phyloP scores from a whole-genome alignment of 2,329 filamentous ascomycete genomes.

The Aureobasidium sp. region DNA sequence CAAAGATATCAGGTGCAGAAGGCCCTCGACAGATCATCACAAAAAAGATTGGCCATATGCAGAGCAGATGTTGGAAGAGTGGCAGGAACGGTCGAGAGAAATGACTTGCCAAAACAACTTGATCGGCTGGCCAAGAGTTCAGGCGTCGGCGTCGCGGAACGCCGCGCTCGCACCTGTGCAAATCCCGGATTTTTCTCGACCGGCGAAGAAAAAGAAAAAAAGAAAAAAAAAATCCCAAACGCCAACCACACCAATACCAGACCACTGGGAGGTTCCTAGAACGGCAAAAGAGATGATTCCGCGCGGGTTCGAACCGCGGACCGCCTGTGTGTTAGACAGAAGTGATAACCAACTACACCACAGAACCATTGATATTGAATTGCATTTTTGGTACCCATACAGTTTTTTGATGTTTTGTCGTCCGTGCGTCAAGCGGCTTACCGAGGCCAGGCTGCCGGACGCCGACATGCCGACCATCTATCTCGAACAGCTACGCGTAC shows the following conservation, averaged over 20 bases:
- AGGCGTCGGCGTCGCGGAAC: not conserved
- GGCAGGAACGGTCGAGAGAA: not conserved
- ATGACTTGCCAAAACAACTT: not conserved
- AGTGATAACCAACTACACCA: slow-evolving; percentile 7
- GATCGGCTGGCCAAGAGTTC: not conserved
- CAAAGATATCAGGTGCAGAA: not conserved
- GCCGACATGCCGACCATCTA: not conserved
- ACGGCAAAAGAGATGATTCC: not conserved
- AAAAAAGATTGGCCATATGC: not conserved
- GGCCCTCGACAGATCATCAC: not conserved
- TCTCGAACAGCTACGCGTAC: not conserved
- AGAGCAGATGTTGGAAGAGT: not conserved
- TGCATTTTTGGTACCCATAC: not conserved
- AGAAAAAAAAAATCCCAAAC: too few relatives aligned
- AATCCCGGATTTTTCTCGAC: too few relatives aligned
- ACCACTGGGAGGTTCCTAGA: too few relatives aligned
- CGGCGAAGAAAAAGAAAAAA: too few relatives aligned
- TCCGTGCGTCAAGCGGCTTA: too few relatives aligned
- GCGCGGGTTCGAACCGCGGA: not conserved
- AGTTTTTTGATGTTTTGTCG: too few relatives aligned
- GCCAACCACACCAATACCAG: too few relatives aligned
- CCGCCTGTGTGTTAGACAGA: slow-evolving; percentile 7
- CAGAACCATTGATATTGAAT: not conserved
- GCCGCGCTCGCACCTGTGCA: not conserved
- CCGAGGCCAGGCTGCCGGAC: too few relatives aligned